Evolutionary conservation across 495 filamentous ascomycete genomes (phyloP), one percentile per base, ranked within the genome.

Genomic region (Saxispiralis lemnorum): DNA sequence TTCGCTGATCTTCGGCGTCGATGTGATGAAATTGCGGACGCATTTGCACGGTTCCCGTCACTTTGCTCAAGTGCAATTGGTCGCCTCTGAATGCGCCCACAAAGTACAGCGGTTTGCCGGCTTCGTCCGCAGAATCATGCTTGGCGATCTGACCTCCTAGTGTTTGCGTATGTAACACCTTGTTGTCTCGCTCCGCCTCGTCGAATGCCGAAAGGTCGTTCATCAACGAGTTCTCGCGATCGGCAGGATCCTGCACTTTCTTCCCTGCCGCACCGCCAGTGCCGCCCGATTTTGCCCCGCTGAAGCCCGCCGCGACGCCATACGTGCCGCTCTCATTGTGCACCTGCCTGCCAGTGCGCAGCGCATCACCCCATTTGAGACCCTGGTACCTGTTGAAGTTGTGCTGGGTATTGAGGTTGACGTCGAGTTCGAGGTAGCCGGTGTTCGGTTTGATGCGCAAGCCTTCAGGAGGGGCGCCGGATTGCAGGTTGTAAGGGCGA

Each of bases 21-120:
- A 86, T 53, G 55, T 87, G 80, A 51, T 79, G 73, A 48, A 82
- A 72, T 49, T 85, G 76, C 3, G 82, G 78, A 4, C 79, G 72
- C 51, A 87, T 63, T 56, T 84, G 79, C 12, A 80, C 77, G 14
- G 83, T 72, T 0, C 76, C 75, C 18, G 70, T 66, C 35, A 85
- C 65, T 6, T 70, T 70, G 0, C 73, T 80, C n/a, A 84, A 63
- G 58, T 83, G 75, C 5, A 83, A 55, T 51, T 80, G 70, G 44
- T 73, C 75, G 31, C 66, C 67, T 51, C 70, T 65, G 52, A 83
- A 84, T 30, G 75, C 70, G 11, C 77, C 81, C 51, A 81, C 59
- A 71, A 83, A 80, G 59, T 84, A 83, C 41, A 70, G 63, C 16
- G 79, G 76, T 48, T 72, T 70, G 6, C 67, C 71, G 14, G 66